These are phyloP conservation scores for Amesomyces nigricolor DNA, from an alignment of 2,329 filamentous ascomycete genomes.

Conservation along the genomic window DNA sequence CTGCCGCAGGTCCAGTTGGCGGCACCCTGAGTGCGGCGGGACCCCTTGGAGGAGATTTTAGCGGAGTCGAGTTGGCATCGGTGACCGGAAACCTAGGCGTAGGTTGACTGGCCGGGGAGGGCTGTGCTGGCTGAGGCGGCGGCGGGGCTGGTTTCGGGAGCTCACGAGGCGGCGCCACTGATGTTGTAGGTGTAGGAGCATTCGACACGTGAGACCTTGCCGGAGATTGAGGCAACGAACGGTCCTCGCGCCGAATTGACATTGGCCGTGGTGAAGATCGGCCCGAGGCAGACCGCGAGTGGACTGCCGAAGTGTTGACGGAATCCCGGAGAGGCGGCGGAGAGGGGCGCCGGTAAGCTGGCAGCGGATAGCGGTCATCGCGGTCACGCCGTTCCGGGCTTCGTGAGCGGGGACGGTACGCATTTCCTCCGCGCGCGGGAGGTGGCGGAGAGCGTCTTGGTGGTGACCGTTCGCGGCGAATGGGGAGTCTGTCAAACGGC, in stretches of 20 bases:
- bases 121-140: constrained; percentile 11
- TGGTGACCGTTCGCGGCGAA: constrained; percentile 34
- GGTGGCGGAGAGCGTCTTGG: constrained; percentile 37
- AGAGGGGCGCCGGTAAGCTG: constrained; percentile 43
- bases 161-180: constrained; percentile 13
- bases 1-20: constrained; percentile 40
- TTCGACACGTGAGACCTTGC: constrained; percentile 30
- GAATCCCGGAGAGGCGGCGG: constrained; percentile 47
- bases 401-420: constrained; percentile 50
- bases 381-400: constrained; percentile 45
- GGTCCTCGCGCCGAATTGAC: constrained; percentile 40
- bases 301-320: constrained; percentile 44
- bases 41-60: constrained; percentile 48
- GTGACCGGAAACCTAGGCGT: constrained; percentile 21
- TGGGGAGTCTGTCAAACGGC: constrained; percentile 38
- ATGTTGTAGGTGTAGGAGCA: constrained; percentile 10
- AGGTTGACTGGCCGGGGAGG: constrained; percentile 8
- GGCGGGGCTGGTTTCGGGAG: constrained; percentile 15
- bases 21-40: constrained; percentile 49
- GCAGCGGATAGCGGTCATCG: constrained; percentile 36
- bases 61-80: constrained; percentile 29
- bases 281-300: constrained; percentile 46
- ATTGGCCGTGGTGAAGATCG: constrained; percentile 49
- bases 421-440: constrained; percentile 35
- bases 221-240: constrained; percentile 44